Base-by-base conservation (phyloP, 1,284 basidiomycete genomes). In the Puccinia hordei region DNA sequence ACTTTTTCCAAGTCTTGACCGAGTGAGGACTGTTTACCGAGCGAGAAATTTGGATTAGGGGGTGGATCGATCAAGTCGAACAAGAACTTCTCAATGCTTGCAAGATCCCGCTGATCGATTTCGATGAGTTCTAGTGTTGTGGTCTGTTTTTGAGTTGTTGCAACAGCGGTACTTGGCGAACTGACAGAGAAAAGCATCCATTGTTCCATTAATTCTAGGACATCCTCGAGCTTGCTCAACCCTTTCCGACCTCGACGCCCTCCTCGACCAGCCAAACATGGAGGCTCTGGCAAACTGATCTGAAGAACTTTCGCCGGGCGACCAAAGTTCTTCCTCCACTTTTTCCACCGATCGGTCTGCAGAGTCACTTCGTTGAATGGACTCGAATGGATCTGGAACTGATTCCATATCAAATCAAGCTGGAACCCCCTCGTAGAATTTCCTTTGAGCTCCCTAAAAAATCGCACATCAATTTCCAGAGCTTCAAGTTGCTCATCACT, bases 1-100 rank as follows among this genome's bases (percentile, higher is more conserved):
- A 78, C 51, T 59, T 78, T 78, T 22, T 78, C 76, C 24, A 78
- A 78, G 24, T 78, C 65, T 78, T 78, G 76, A 30, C 76, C 76
- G 30, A 38, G 41, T n/a, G 33, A 63, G 19, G 27, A 71, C 30
- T 46, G 46, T 49, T 49, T n/a, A 27, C 57, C 24, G n/a, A 15
- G 4, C 12, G 57, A 27, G 46, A 17, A 53, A 53, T 15, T 15
- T 24, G 68, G 46, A 22, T 19, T 30, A 1, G 46, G 46, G 19
- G 68, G 68, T 4, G 68, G 68, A 30, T 78, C 53, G 22, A 71
- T 33, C 10, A 44, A 59, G 49, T 69, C 49, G 38, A 78, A 4
- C 53, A 78, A 71, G 35, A 71, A 69, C 22, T 78, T 68, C 68
- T 68, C 33, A 41, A 71, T 69, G 49, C 35, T 68, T 15, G 30